phyloP scores from a whole-genome alignment of 1,139 yeast species.

The Saccharomyces hybrid region DNA sequence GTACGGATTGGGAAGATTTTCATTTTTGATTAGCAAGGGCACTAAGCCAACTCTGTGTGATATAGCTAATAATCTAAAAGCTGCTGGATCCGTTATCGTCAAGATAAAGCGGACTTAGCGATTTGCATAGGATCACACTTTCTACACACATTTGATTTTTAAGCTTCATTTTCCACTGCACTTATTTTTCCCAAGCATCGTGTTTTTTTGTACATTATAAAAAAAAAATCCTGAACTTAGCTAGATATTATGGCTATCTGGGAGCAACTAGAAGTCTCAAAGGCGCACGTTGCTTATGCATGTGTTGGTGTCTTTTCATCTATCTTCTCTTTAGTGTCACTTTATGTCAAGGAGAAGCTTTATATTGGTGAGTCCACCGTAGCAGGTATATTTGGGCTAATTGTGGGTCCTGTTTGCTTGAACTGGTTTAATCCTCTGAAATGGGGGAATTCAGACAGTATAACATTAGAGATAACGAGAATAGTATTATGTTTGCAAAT shows the following conservation, averaged over 20 bases:
- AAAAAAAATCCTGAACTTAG: background rate
- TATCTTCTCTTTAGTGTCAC: constrained; percentile 78
- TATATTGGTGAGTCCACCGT: constrained; percentile 96
- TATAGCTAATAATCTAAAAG: background rate
- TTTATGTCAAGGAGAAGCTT: constrained; percentile 80
- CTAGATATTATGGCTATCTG: constrained; percentile 29
- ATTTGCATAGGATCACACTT: background rate
- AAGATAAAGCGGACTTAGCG: background rate
- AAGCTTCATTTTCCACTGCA: background rate
- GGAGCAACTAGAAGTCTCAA: constrained; percentile 38
- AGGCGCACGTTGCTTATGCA: constrained; percentile 87
- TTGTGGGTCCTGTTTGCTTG: constrained; percentile 88
- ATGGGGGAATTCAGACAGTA: constrained; percentile 87
- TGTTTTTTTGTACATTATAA: background rate
- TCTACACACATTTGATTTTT: background rate
- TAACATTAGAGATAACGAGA: constrained; percentile 83
- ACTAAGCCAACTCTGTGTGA: background rate
- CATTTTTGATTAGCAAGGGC: background rate
- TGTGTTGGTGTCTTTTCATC: constrained; percentile 86
- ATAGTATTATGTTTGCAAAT: constrained; percentile 87
- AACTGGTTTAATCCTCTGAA: constrained; percentile 80
- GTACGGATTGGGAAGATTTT: constrained; percentile 12
- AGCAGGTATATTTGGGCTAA: constrained; percentile 84
- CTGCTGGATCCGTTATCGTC: background rate
- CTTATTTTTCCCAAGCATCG: background rate